phyloP scores from a whole-genome alignment of 2,329 filamentous ascomycete genomes.

The Lomentospora prolificans region DNA sequence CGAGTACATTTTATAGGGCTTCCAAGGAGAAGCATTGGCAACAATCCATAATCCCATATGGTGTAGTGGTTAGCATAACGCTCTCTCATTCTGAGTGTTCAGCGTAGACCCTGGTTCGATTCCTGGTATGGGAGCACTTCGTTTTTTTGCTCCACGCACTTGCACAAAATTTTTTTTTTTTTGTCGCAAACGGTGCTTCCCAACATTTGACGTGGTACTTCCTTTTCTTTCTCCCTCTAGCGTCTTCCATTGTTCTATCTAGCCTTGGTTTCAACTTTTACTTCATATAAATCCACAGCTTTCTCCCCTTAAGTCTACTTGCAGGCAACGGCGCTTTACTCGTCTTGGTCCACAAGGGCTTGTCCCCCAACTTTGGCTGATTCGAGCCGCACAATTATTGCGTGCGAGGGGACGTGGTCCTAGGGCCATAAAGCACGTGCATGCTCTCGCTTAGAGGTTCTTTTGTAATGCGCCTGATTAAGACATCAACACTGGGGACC shows the following conservation, averaged over 20 bases:
- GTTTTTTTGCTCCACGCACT: neutral
- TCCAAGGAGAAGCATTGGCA: neutral
- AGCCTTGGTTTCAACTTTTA: neutral
- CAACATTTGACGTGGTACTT: no score
- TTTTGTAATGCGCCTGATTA: slow-evolving; percentile 3
- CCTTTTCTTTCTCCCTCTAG: neutral
- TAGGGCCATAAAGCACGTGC: neutral
- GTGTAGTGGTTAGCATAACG: slow-evolving; percentile 4
- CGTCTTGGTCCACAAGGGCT: no score
- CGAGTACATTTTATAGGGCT: neutral
- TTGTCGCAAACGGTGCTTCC: no score
- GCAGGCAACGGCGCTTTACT: neutral
- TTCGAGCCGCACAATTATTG: no score
- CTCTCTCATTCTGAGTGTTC: slow-evolving; percentile 3
- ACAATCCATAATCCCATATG: slow-evolving; percentile 1
- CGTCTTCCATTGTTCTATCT: neutral
- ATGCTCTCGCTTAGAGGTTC: neutral
- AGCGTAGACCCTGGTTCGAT: slow-evolving; percentile 8
- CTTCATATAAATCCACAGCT: neutral
- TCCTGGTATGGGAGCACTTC: slow-evolving; percentile 3
- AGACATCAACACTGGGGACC: neutral
- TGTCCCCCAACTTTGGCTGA: no score
- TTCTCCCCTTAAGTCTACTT: neutral
- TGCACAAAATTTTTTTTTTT: neutral
- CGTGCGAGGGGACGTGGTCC: neutral